phyloP scores from a whole-genome alignment of 345 rosid species.

The Populus davidiana region DNA sequence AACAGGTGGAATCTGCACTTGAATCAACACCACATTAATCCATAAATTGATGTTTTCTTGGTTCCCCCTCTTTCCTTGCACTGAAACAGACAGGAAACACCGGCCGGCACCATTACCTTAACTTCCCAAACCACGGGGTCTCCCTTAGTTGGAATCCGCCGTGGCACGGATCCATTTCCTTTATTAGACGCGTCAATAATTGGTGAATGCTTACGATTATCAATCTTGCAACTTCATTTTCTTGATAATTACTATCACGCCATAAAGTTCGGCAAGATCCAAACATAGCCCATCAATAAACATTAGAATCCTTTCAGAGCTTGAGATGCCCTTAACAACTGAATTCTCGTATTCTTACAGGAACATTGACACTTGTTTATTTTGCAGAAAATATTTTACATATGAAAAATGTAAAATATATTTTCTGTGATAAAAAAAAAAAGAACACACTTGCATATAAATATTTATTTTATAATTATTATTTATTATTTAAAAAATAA shows the following conservation, averaged over 20 bases:
- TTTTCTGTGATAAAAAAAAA: no score
- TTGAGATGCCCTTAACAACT: no score
- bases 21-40: neutral
- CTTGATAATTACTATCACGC: neutral
- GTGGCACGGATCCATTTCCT: neutral
- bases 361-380: no score
- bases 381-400: no score
- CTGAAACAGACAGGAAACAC: neutral
- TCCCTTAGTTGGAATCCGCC: neutral
- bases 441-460: no score
- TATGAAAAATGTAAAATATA: no score
- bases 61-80: neutral
- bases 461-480: no score
- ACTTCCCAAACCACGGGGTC: neutral
- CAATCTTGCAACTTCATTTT: neutral
- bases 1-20: neutral
- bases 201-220: neutral
- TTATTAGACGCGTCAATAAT: neutral
- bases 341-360: no score
- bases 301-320: no score
- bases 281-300: no score
- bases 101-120: neutral
- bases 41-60: neutral
- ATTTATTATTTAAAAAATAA: no score
- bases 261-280: neutral